Conservation (phyloP, 2,329 filamentous ascomycete genomes). For the Aspergillus aculeatinus region DNA sequence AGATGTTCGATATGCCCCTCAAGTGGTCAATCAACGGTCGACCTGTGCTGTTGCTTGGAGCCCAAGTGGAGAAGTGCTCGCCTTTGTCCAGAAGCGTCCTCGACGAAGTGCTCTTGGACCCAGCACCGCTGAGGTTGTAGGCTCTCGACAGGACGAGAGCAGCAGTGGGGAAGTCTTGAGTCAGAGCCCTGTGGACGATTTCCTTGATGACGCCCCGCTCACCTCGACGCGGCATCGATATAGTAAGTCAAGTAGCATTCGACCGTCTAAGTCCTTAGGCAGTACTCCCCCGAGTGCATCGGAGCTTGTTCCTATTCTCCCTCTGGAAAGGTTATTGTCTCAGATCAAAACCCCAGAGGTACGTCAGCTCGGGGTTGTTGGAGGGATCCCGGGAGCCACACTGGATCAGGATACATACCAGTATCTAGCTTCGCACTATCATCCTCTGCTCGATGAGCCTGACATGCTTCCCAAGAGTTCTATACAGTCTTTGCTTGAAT, state of each 20-base stretch:
- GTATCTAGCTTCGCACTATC: slow-evolving; percentile 46
- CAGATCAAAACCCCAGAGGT: slow-evolving; percentile 42
- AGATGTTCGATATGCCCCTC: slow-evolving; percentile 60
- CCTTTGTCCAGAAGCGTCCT: slow-evolving; percentile 54
- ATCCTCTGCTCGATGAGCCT: slow-evolving; percentile 35
- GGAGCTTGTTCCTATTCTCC: slow-evolving; percentile 48
- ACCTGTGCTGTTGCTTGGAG: slow-evolving; percentile 59
- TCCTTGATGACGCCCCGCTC: slow-evolving; percentile 57
- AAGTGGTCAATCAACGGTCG: slow-evolving; percentile 58
- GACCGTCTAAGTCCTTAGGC: slow-evolving; percentile 53
- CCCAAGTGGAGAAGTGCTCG: slow-evolving; percentile 56
- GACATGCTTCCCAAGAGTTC: slow-evolving; percentile 24
- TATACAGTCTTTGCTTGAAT: slow-evolving; percentile 38
- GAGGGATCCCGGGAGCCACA: slow-evolving; percentile 49
- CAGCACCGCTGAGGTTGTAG: slow-evolving; percentile 43
- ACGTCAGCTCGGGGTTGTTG: slow-evolving; percentile 51
- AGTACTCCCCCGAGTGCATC: slow-evolving; percentile 54
- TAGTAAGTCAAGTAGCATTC: slow-evolving; percentile 46
- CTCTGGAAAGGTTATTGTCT: slow-evolving; percentile 52
- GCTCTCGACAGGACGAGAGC: slow-evolving; percentile 42
- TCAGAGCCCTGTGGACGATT: slow-evolving; percentile 57
- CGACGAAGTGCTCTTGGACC: slow-evolving; percentile 43
- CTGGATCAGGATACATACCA: slow-evolving; percentile 42
- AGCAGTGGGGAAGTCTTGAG: slow-evolving; percentile 50
- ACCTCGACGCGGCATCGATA: slow-evolving; percentile 49